Conservation (phyloP, 768 basidiomycete genomes). For the Lactarius sp. region DNA sequence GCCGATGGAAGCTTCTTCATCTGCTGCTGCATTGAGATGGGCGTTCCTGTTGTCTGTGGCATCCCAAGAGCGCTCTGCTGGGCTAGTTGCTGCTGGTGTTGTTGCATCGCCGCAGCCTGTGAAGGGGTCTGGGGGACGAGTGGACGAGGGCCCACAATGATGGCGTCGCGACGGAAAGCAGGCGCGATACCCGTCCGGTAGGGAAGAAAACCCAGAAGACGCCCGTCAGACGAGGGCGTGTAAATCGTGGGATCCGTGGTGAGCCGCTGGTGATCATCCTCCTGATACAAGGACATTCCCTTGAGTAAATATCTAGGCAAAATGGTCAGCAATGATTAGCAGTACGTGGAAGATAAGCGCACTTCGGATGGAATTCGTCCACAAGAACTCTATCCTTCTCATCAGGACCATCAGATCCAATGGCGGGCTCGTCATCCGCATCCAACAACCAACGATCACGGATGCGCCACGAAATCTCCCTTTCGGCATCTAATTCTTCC, state of each 20-base stretch:
- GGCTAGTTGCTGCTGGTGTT: constrained; percentile 20
- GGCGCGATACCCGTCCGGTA: constrained; percentile 23
- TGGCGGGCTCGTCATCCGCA: constrained; percentile 51
- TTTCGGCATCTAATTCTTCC: constrained; percentile 32
- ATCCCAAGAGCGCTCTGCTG: constrained; percentile 18
- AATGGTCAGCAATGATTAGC: neutral
- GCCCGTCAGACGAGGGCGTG: constrained; percentile 18
- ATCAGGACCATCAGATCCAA: constrained; percentile 55
- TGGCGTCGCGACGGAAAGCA: constrained; percentile 20
- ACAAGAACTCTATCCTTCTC: constrained; percentile 65
- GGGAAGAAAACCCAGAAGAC: constrained; percentile 15
- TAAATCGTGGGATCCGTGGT: constrained; percentile 25
- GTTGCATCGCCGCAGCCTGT: constrained; percentile 23
- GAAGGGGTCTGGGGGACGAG: constrained; percentile 17
- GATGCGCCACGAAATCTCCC: constrained; percentile 42
- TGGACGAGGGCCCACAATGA: constrained; percentile 21
- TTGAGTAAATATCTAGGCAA: constrained; percentile 43
- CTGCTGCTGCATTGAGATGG: constrained; percentile 56
- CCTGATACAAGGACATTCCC: constrained; percentile 24
- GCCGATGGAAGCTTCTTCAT: constrained; percentile 58
- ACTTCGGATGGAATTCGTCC: constrained; percentile 64
- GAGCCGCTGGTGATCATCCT: constrained; percentile 23
- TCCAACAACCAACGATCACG: constrained; percentile 68
- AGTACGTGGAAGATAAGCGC: constrained; percentile 12
- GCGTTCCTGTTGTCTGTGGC: constrained; percentile 39